Evolutionary conservation across 176 grass and related monocot species (phyloP), one percentile per base, ranked within the genome.

Genomic region (Bromus sterilis): DNA sequence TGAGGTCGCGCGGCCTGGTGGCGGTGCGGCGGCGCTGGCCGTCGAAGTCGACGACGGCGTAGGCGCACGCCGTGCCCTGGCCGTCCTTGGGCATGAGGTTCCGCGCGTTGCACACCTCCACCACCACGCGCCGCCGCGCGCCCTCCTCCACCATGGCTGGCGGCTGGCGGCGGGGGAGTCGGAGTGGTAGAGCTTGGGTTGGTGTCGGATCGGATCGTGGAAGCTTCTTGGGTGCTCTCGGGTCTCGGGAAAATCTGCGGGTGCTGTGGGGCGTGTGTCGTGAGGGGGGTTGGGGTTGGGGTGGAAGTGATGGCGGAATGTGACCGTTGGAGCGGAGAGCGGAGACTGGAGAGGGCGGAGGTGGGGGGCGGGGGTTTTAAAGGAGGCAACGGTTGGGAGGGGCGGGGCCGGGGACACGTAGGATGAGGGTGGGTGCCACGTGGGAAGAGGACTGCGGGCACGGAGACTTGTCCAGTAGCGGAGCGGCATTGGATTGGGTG

Each of bases 51-150:
- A 99, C 96, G n/a, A 99, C 91, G 8, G 83, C 96, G 80, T 95
- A 99, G 2, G 96, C 96, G 90, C 86, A 91, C 26, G 96, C 96
- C 71, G 96, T 99, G 24, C 96, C 96, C 43, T 99, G 96, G 0
- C 96, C 96, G 70, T 99, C 96, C 89, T 99, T 99, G 60, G 96
- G 96, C 96, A 99, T 99, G 56, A 99, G 91, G 61, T 95, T 99
- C 71, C 85, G 72, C 60, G 96, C 96, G 51, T 90, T 95, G 90
- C 96, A 99, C 1, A 99, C 89, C 82, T 99, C 91, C 55, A 99
- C 93, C 83, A 95, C 83, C 65, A 99, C 84, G 34, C 87, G 83
- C 77, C 93, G 84, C 68, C 79, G 71, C 35, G 78, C 81, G 2
- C 82, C 88, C 36, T 89, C 92, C 55, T 76, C 82, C 92, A 91